Base-by-base conservation (phyloP, 1,284 basidiomycete species). In the Ceratobasidium sp. region DNA sequence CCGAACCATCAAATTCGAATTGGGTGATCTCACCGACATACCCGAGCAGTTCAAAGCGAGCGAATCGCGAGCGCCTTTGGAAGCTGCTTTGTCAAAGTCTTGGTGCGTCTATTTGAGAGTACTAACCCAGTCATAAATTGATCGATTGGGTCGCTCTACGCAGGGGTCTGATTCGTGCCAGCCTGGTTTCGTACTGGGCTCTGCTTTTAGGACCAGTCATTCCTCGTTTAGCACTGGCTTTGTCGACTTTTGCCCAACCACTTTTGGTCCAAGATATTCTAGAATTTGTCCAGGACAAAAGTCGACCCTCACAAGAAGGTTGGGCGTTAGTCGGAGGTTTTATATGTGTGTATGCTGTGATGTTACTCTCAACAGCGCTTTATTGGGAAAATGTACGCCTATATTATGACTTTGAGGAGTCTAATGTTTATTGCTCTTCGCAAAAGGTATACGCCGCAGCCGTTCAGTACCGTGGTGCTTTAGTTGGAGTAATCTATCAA, bases 291-390 rank as follows among this genome's bases (percentile, higher is more conserved):
- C 61, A 74, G 43, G 73, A 74, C 50, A 45, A 48, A 6, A 62
- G 61, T 36, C 50, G 73, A 18, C 60, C 76, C 6, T 72, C 72
- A 3, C 74, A 73, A 10, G 59, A 61, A 23, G 78, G 78, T 21
- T 79, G 78, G 78, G 77, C 75, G 16, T 58, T 79, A 6, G 77
- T 78, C 26, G 78, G 78, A 30, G 78, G 74, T 16, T 79, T 76
- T 58, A 72, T 74, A 2, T 48, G 72, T 14, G 75, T 77, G 21
- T 79, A 78, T 60, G 67, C 73, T 0, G 28, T 74, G 9, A 76
- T 78, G 34, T 73, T 72, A 3, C 52, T 74, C n/a, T 74, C 73
- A 43, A 79, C 77, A 0, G 74, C 77, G 1, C 34, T 78, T 18
- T 79, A 78, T 70, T 78, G 77, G 77, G 77, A 79, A 48, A 77